Percentiles rank a stretch among this genome's conserved stretches.
Evolutionary conservation across 192 early-diverging fungal species (phyloP).

Genomic region (Geranomyces michiganensis): DNA sequence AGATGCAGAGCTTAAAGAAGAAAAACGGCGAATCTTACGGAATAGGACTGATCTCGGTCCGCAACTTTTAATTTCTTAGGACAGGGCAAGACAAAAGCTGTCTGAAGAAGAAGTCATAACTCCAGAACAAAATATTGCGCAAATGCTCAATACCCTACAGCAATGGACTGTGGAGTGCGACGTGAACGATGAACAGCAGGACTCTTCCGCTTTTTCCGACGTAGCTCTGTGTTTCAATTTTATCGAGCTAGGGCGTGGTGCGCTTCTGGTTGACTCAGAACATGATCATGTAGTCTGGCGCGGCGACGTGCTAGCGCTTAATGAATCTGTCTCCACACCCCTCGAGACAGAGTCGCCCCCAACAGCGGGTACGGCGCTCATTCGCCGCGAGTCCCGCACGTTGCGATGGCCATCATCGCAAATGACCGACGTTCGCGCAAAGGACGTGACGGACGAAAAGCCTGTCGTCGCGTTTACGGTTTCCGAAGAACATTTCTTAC

Average conservation of each 20-base stretch:
- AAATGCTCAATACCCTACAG: conserved; percentile 8
- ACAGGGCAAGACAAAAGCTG: conserved; percentile 31
- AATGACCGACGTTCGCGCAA: conserved; percentile 11
- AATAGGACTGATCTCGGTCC: too few species aligned
- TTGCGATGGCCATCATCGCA: not conserved
- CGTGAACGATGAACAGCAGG: not conserved
- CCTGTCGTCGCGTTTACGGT: conserved; percentile 11
- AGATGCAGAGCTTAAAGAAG: too few species aligned
- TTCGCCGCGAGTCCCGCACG: not conserved
- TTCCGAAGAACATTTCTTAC: conserved; percentile 2
- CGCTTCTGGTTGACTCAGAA: not conserved
- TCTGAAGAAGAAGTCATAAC: conserved; percentile 28
- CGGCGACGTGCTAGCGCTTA: not conserved
- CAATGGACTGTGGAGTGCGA: conserved; percentile 2
- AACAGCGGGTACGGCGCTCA: not conserved
- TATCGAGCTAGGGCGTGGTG: not conserved
- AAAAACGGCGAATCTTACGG: too few species aligned
- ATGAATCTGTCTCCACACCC: not conserved
- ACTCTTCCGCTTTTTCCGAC: not conserved
- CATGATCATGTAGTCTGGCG: not conserved
- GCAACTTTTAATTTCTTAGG: too few species aligned
- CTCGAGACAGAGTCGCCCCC: not conserved
- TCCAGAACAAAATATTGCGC: conserved; percentile 17
- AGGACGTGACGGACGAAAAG: conserved; percentile 2
- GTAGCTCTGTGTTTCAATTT: not conserved